These are phyloP conservation scores for Solanum peruvianum DNA, from an alignment of 257 asterid species.

Conservation along the genomic window DNA sequence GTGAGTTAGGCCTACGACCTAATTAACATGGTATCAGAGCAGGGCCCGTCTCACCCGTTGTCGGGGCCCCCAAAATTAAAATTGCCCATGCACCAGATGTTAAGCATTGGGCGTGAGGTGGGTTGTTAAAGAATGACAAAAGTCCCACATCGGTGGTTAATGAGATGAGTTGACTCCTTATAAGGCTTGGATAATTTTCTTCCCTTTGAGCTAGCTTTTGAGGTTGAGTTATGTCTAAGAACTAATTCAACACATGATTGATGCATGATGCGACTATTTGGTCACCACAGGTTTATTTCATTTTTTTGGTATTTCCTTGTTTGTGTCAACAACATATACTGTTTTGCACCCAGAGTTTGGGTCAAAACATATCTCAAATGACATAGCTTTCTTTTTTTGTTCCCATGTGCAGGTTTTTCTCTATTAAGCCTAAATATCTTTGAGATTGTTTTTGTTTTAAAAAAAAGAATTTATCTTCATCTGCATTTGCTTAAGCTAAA, in stretches of 20 bases:
- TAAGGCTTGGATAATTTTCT: too few relatives aligned
- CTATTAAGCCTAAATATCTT: background rate
- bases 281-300: background rate
- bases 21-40: too few relatives aligned
- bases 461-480: background rate
- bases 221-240: too few relatives aligned
- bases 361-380: background rate
- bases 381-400: background rate
- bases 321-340: background rate
- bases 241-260: background rate
- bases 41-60: too few relatives aligned
- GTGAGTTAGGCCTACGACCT: too few relatives aligned
- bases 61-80: too few relatives aligned
- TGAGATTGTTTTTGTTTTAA: background rate
- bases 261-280: background rate
- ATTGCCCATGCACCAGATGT: too few relatives aligned
- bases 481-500: background rate
- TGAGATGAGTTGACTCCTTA: too few relatives aligned
- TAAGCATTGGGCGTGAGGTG: too few relatives aligned
- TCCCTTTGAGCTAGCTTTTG: too few relatives aligned
- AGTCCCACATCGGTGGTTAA: too few relatives aligned
- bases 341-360: background rate
- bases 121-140: too few relatives aligned
- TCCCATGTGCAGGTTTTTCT: background rate
- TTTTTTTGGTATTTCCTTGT: background rate